A percentile compares a stretch with the other conserved stretches of the same genome.
These are phyloP conservation scores for Sporothrix curviconia DNA, from an alignment of 2,329 filamentous ascomycete species.

Conservation along the genomic window DNA sequence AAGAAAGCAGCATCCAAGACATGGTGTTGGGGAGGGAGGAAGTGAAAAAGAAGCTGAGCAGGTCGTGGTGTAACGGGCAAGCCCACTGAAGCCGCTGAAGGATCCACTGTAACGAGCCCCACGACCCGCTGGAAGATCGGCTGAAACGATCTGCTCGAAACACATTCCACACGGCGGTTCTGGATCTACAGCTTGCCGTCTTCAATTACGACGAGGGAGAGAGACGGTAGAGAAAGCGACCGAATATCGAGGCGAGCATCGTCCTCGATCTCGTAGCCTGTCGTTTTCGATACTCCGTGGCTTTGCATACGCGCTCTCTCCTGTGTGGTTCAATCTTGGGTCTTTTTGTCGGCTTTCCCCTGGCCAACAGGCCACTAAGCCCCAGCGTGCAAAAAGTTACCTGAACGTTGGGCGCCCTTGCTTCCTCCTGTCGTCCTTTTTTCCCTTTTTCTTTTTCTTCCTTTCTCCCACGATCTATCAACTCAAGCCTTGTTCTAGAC, in stretches of 20 bases:
- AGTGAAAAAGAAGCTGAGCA: neutral
- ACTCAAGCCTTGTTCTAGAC: no score
- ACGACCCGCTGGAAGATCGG: neutral
- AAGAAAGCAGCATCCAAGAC: neutral
- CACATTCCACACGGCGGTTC: slow-evolving; percentile 2
- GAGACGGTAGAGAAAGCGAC: no score
- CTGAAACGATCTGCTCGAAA: neutral
- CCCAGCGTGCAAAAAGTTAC: no score
- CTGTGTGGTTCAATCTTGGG: neutral
- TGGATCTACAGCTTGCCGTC: neutral
- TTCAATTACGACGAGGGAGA: no score
- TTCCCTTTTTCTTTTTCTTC: neutral
- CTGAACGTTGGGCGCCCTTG: neutral
- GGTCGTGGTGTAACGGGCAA: neutral
- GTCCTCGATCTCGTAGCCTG: neutral
- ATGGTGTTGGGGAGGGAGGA: neutral
- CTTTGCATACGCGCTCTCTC: neutral
- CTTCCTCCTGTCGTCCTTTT: neutral
- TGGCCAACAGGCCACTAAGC: neutral
- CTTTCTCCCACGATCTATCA: no score
- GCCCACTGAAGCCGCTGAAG: neutral
- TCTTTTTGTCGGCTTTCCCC: neutral
- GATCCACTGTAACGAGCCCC: no score
- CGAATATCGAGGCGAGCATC: neutral
- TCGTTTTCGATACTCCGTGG: neutral